Evolutionary conservation across 768 basidiomycete genomes (phyloP).

Genomic region (Coprinellus aureogranulatus): DNA sequence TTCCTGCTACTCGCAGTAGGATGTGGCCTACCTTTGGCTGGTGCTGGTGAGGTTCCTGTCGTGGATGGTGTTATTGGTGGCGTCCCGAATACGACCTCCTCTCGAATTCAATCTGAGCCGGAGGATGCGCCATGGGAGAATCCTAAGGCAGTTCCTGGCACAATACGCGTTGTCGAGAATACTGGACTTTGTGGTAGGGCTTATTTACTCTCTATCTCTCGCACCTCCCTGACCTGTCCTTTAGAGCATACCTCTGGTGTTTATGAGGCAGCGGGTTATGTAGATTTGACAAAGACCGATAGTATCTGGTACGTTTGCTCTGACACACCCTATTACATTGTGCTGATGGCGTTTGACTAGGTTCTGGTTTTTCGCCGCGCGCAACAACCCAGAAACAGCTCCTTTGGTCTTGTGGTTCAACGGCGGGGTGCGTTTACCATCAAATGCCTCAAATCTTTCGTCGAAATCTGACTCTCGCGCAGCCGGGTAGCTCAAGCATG

Average conservation of each 20-base stretch:
- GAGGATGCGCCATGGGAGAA: not conserved
- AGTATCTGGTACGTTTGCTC: slow-evolving; percentile 61
- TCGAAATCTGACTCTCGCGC: no score
- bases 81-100: slow-evolving; percentile 24
- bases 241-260: slow-evolving; percentile 61
- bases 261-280: slow-evolving; percentile 63
- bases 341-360: no score
- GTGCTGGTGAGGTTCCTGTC: slow-evolving; percentile 44
- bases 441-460: no score
- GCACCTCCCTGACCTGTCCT: no score
- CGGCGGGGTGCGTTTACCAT: slow-evolving; percentile 55
- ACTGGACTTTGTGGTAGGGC: slow-evolving; percentile 56
- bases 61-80: slow-evolving; percentile 53
- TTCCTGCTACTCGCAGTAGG: no score
- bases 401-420: slow-evolving; percentile 70
- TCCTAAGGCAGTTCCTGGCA: not conserved
- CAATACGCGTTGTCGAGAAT: slow-evolving; percentile 42
- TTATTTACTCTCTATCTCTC: not conserved
- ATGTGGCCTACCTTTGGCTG: no score
- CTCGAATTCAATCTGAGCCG: slow-evolving; percentile 1
- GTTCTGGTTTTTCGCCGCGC: slow-evolving; percentile 70
- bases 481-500: slow-evolving; percentile 58
- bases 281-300: slow-evolving; percentile 50
- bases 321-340: no score
- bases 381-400: slow-evolving; percentile 58